These are phyloP conservation scores for Sphaerostilbella broomeana DNA, from an alignment of 2,329 filamentous ascomycete species.

Conservation along the genomic window DNA sequence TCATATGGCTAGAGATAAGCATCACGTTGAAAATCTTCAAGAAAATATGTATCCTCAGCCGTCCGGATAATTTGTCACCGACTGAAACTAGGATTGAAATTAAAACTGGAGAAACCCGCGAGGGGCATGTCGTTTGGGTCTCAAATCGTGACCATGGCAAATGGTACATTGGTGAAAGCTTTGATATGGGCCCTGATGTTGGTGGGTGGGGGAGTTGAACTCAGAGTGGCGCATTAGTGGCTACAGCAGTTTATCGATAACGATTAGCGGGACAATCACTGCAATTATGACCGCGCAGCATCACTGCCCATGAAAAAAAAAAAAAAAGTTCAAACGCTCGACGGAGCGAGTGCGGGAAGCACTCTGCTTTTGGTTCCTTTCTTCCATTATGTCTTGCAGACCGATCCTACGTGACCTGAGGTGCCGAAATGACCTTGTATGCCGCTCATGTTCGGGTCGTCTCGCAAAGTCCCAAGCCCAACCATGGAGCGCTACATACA, in stretches of 20 bases:
- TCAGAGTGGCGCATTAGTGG: neutral
- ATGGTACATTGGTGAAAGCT: no score
- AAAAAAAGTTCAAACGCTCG: constrained; percentile 8
- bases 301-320: constrained; percentile 1
- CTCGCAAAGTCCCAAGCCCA: constrained; percentile 24
- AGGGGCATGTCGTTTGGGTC: no score
- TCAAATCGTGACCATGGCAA: no score
- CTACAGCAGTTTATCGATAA: constrained; percentile 8
- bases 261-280: neutral
- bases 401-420: constrained; percentile 29
- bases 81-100: no score
- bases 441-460: constrained; percentile 30
- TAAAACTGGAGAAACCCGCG: no score
- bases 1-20: no score
- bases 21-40: no score
- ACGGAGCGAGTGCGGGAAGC: constrained; percentile 10
- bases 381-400: constrained; percentile 28
- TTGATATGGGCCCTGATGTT: no score
- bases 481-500: constrained; percentile 27
- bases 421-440: constrained; percentile 31
- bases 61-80: no score
- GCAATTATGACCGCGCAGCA: constrained; percentile 1
- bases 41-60: no score
- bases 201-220: no score
- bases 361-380: constrained; percentile 2